Evolutionary conservation across 805 yeast species (phyloP).

Genomic region (Ogataea nitratoaversa): DNA sequence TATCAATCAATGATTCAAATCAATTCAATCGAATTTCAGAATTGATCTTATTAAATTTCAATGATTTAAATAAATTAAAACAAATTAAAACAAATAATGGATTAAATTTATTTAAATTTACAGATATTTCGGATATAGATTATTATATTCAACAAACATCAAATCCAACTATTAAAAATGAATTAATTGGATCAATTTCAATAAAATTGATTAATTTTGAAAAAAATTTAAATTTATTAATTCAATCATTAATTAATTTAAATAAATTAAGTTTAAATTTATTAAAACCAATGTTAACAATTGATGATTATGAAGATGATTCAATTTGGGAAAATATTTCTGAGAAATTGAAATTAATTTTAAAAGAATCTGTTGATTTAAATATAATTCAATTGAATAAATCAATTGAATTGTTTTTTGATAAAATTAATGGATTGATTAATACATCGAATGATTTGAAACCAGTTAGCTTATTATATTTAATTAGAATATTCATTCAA

Average conservation of each 20-base stretch:
- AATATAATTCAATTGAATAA: conserved; percentile 12
- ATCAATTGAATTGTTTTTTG: conserved; percentile 16
- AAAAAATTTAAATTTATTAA: conserved; percentile 6
- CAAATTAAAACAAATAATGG: conserved; percentile 13
- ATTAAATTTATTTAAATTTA: conserved; percentile 16
- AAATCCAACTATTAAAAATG: conserved; percentile 9
- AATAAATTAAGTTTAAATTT: conserved; percentile 16
- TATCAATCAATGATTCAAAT: conserved; percentile 12
- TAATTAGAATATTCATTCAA: conserved; percentile 23
- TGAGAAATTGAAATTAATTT: conserved; percentile 7
- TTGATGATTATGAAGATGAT: conserved; percentile 33
- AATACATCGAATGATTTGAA: neutral
- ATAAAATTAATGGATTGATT: conserved; percentile 6
- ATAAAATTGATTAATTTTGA: conserved; percentile 19
- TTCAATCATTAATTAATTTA: conserved; percentile 20
- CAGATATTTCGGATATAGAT: conserved; percentile 21
- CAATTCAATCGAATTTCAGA: conserved; percentile 18
- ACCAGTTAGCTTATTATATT: conserved; percentile 20
- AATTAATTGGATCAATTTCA: conserved; percentile 13
- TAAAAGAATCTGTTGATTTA: conserved; percentile 15
- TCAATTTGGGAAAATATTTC: conserved; percentile 25
- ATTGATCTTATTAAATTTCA: conserved; percentile 15
- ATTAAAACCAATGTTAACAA: conserved; percentile 29
- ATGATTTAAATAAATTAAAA: conserved; percentile 11
- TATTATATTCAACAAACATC: conserved; percentile 16